Base-by-base conservation (phyloP, 202 grass and related monocot species). In the Musa balbisiana region DNA sequence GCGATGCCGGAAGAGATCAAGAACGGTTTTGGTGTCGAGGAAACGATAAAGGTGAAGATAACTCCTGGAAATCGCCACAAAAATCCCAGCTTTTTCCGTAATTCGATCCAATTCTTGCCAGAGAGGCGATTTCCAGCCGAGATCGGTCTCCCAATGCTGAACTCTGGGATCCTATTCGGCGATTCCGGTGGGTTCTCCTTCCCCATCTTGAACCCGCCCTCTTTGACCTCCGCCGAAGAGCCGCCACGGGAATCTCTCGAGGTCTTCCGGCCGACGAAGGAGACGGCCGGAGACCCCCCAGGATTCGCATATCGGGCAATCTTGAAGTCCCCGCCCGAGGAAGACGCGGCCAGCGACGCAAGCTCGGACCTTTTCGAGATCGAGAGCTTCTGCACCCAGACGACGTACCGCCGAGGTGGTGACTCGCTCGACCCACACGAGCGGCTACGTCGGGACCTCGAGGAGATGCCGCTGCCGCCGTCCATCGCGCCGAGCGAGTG, bases 361-460 rank as follows among this genome's bases (percentile, higher is more conserved):
- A 84, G 82, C 82, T 84, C 82, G 73, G 82, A 84, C 60, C 76
- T 84, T 21, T 84, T 84, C 79, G 82, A 84, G 60, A 63, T 84
- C 19, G 82, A 84, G 50, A 84, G 62, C 43, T 75, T 84, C 21
- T 73, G 58, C 14, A 69, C 76, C 25, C 25, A 67, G 59, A 73
- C 77, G 27, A 75, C 72, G 51, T 77, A 66, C 23, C 82, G 76
- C 71, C 71, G 15, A 11, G 22, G 21, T 16, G 16, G 21, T 55
- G 71, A 84, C 62, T 80, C 82, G 2, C 66, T 84, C 25, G 82
- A 84, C 21, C 55, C 74, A 29, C 59, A 64, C 55, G 69, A 78
- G 0, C 49, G 67, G 24, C 56, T 73, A 12, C 80, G 80, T 8
- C 33, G 72, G 25, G 53, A 77, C 16, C 49, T 59, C 29, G 13